Evolutionary conservation across 2,329 filamentous ascomycete genomes (phyloP).

Genomic region (Orbilia quercus): DNA sequence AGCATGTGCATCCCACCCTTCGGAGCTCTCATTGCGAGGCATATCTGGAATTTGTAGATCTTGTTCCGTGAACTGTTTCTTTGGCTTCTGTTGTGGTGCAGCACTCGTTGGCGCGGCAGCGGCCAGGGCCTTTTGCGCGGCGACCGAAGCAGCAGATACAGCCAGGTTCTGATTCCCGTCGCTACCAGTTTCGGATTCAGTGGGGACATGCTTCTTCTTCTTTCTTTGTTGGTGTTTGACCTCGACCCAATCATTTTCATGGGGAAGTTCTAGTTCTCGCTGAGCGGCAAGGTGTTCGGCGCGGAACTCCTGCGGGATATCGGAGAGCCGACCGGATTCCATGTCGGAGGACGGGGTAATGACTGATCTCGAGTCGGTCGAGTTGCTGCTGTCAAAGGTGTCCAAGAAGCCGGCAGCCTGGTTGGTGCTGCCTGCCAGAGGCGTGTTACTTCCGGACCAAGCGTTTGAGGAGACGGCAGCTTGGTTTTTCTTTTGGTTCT

Average conservation of each 20-base stretch:
- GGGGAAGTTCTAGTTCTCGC: constrained; percentile 26
- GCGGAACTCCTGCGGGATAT: constrained; percentile 44
- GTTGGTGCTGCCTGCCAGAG: constrained; percentile 25
- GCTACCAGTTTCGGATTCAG: constrained; percentile 53
- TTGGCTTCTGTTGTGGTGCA: constrained; percentile 28
- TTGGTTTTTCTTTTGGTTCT: constrained; percentile 39
- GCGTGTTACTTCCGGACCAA: constrained; percentile 52
- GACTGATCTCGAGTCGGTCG: constrained; percentile 37
- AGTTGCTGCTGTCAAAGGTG: constrained; percentile 51
- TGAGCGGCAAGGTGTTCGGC: constrained; percentile 42
- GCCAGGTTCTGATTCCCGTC: constrained; percentile 44
- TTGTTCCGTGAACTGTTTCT: constrained; percentile 32
- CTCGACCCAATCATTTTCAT: constrained; percentile 54
- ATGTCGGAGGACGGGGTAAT: constrained; percentile 53
- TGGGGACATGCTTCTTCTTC: constrained; percentile 53
- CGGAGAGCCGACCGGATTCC: constrained; percentile 23
- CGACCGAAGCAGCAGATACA: constrained; percentile 26
- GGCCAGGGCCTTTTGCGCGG: neutral
- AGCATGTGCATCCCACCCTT: constrained; percentile 52
- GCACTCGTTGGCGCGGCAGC: neutral
- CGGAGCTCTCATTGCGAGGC: constrained; percentile 25
- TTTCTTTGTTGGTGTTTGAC: constrained; percentile 51
- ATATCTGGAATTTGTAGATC: constrained; percentile 47
- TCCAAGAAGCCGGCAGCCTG: constrained; percentile 32
- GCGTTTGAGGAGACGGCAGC: constrained; percentile 27